Evolutionary conservation across 257 asterid species (phyloP).

Genomic region (Capsicum rhomboideum): DNA sequence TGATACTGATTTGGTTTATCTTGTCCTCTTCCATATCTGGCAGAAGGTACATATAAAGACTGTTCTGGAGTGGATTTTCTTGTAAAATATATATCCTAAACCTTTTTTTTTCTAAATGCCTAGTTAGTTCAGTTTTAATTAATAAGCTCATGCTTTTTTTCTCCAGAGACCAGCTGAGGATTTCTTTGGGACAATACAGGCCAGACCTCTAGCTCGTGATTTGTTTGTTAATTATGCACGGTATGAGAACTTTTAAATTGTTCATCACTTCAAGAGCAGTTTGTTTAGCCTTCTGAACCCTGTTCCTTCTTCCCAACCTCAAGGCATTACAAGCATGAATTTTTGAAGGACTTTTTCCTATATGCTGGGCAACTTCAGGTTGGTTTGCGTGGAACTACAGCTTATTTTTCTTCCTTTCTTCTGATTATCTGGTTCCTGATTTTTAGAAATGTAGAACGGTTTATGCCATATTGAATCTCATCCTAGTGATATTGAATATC

Average conservation of each 20-base stretch:
- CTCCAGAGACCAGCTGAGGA: slow-evolving; percentile 74
- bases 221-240: slow-evolving; percentile 77
- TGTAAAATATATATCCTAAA: background rate
- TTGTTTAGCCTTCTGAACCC: background rate
- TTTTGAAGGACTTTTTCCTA: slow-evolving; percentile 76
- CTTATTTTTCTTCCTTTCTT: slow-evolving; percentile 1
- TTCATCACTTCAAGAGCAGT: background rate
- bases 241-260: slow-evolving; percentile 27
- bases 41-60: slow-evolving; percentile 53
- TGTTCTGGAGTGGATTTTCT: slow-evolving; percentile 2
- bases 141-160: slow-evolving; percentile 8
- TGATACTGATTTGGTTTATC: slow-evolving; percentile 96
- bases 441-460: background rate
- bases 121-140: background rate
- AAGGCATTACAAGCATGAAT: slow-evolving; percentile 83
- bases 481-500: background rate
- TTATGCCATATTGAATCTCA: background rate
- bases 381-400: slow-evolving; percentile 12
- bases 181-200: slow-evolving; percentile 74
- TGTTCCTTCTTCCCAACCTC: background rate
- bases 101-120: background rate
- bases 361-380: slow-evolving; percentile 95
- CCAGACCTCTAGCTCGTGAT: slow-evolving; percentile 88
- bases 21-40: slow-evolving; percentile 89
- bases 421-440: background rate